phyloP scores from a whole-genome alignment of 192 early-diverging fungal species.

The Rhizophagus sp. region DNA sequence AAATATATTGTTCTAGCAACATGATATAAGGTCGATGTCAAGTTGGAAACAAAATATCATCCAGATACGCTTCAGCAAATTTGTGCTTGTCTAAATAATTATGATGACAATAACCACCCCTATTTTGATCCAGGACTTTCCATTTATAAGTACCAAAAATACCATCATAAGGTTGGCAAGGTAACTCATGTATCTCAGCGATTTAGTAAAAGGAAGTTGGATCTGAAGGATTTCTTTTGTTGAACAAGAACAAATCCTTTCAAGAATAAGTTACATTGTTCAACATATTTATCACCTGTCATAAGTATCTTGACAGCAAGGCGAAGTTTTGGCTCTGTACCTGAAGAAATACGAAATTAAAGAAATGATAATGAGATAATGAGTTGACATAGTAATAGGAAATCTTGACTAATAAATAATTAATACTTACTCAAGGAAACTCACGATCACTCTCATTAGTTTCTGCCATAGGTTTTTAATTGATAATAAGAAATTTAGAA shows the following conservation, averaged over 20 bases:
- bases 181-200: slow-evolving; percentile 19
- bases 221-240: background rate
- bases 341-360: too few species aligned
- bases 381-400: too few species aligned
- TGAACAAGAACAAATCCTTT: background rate
- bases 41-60: slow-evolving; percentile 29
- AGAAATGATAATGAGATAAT: too few species aligned
- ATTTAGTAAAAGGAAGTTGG: slow-evolving; percentile 17
- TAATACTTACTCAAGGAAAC: too few species aligned
- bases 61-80: too few species aligned
- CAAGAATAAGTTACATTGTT: slow-evolving; percentile 19
- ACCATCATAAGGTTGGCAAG: slow-evolving; percentile 2
- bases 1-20: too few species aligned
- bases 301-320: slow-evolving; percentile 5
- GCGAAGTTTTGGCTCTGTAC: background rate
- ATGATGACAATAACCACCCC: slow-evolving; percentile 31
- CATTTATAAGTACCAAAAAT: background rate
- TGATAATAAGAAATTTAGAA: too few species aligned
- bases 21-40: background rate
- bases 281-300: background rate
- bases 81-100: too few species aligned
- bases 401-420: too few species aligned
- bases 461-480: too few species aligned
- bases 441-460: too few species aligned
- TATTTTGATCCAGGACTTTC: background rate